Base-by-base conservation (phyloP, 1,139 yeast genomes). In the Candida sanyaensis region DNA sequence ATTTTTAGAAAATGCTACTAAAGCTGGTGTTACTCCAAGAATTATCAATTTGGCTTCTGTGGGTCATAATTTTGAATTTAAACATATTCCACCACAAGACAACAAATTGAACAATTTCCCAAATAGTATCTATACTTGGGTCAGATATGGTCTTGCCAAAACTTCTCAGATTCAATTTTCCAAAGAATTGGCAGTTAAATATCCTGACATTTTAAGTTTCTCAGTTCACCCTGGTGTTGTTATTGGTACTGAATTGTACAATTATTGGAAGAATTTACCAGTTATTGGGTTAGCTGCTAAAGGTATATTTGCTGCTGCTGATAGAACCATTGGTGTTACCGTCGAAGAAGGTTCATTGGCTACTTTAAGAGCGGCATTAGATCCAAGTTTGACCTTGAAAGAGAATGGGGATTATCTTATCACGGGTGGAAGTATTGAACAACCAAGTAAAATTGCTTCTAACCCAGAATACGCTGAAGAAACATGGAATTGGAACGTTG, bases 221-320 rank as follows among this genome's bases (percentile, higher is more conserved):
- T 54, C 76, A 0, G 66, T 71, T 2, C 79, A 74, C 46, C 78
- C 78, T 0, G 79, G 79, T 1, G 53, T 74, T 12, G 64, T 73
- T 44, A 50, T 65, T 21, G 66, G 63, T n/a, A 71, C 78, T 3
- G 68, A 60, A 26, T 62, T 74, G 44, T 72, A 68, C 54, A 60
- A 60, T 45, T 54, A 64, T 50, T 68, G 70, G 71, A 63, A 59
- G 41, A 53, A 55, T n/a, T 40, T 66, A 40, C 64, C 68, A 2
- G 45, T 61, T n/a, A 17, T 71, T 9, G 61, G 56, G 45, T 53
- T 51, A 1, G 45, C 53, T 4, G 55, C 63, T 37, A 54, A 52
- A 37, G 53, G 51, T 4, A 43, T 53, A 4, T 58, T 57, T 30
- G 40, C 49, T 4, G 50, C 52, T 3, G 44, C 52, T 4, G 58